Percentiles rank a stretch among this genome's conserved stretches.
These are phyloP conservation scores for Fusarium sp. DNA, from an alignment of 2,329 filamentous ascomycete genomes.

Conservation along the genomic window DNA sequence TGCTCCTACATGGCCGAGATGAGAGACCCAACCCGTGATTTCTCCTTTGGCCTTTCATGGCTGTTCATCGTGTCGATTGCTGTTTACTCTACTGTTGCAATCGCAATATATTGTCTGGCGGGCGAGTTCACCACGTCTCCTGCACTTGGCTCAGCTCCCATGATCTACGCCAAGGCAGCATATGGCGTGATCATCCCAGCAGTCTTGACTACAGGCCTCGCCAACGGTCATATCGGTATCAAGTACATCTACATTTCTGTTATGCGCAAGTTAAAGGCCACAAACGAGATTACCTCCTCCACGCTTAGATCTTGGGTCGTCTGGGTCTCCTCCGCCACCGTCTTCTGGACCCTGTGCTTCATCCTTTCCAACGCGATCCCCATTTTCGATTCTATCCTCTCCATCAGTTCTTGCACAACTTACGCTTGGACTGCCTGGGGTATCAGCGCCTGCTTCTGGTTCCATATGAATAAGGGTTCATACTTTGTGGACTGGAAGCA, in stretches of 20 bases:
- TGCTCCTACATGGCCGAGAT: conserved; percentile 37
- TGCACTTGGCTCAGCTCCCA: conserved; percentile 27
- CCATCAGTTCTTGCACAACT: conserved; percentile 27
- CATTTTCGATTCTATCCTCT: conserved; percentile 35
- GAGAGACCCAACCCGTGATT: conserved; percentile 29
- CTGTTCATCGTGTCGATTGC: conserved; percentile 20
- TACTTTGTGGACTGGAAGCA: conserved; percentile 23
- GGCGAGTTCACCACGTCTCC: conserved; percentile 27
- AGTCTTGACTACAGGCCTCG: conserved; percentile 26
- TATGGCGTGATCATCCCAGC: conserved; percentile 33
- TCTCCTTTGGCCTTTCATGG: conserved; percentile 12
- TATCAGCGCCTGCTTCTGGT: conserved; percentile 28
- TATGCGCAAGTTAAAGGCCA: not conserved
- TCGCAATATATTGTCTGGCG: conserved; percentile 26
- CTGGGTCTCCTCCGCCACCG: conserved; percentile 29
- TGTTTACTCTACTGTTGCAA: conserved; percentile 25
- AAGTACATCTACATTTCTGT: conserved; percentile 23
- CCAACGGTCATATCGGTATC: conserved; percentile 31
- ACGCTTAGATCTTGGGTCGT: conserved; percentile 27
- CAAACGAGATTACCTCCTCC: conserved; percentile 1
- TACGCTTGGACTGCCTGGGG: conserved; percentile 33
- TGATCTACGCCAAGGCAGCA: conserved; percentile 27
- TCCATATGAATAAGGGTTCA: conserved; percentile 23
- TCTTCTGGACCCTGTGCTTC: conserved; percentile 30
- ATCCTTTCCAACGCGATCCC: conserved; percentile 37